These are phyloP conservation scores for Tagetes patula DNA, from an alignment of 129 eudicot species.

Conservation along the genomic window DNA sequence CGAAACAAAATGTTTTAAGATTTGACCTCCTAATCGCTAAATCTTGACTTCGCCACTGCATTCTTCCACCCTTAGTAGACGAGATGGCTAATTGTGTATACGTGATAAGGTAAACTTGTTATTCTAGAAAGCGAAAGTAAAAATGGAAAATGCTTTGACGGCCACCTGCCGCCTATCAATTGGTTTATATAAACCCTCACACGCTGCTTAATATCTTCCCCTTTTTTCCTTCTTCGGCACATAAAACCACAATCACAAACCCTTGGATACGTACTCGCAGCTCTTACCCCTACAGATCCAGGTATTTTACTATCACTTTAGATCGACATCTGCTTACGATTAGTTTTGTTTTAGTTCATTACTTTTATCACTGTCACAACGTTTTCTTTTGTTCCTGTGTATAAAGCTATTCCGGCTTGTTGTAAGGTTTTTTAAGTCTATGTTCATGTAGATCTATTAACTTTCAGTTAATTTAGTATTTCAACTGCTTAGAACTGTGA, in stretches of 20 bases:
- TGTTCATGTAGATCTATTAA: constrained; percentile 16
- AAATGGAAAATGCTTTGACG: too few species aligned
- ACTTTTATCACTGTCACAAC: neutral
- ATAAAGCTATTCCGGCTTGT: neutral
- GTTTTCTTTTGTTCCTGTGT: neutral
- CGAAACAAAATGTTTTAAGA: too few species aligned
- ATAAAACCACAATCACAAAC: neutral
- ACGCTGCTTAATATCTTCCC: neutral
- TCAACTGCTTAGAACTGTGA: constrained; percentile 13
- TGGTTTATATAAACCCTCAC: constrained; percentile 23
- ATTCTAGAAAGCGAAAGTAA: too few species aligned
- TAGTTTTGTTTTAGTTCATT: neutral
- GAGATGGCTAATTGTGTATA: too few species aligned
- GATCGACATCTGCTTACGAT: neutral
- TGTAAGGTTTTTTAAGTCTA: constrained; percentile 17
- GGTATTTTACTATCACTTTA: constrained; percentile 1
- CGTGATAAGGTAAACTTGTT: too few species aligned
- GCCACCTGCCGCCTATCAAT: too few species aligned
- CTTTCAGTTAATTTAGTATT: neutral
- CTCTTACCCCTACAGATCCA: neutral
- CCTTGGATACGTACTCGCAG: constrained; percentile 8
- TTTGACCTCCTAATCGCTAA: too few species aligned
- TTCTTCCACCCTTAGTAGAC: too few species aligned
- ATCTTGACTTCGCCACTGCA: too few species aligned
- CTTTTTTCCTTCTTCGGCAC: neutral